Evolutionary conservation across 108 stramenopile genomes (phyloP).

Genomic region (Mediolabrus comicus): DNA sequence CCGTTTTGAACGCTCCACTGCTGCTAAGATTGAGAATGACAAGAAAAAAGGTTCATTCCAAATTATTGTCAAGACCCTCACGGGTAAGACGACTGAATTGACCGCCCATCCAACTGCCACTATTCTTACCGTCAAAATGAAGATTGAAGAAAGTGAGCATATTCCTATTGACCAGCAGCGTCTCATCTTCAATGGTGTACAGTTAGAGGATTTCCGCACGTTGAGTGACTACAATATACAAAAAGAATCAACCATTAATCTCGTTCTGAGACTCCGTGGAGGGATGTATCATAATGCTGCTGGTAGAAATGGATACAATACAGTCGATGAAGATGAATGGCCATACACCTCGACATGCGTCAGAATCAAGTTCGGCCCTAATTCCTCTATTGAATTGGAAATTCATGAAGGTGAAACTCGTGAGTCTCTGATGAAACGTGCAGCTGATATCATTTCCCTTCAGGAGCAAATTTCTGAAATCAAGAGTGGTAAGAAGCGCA

Average conservation of each 20-base stretch:
- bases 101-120: conserved; percentile 13
- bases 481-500: background rate
- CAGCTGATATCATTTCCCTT: background rate
- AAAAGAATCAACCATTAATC: conserved; percentile 65
- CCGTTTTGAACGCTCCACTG: background rate
- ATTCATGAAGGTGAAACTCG: background rate
- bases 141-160: background rate
- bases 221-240: conserved; percentile 83
- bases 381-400: background rate
- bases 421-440: background rate
- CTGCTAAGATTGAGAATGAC: background rate
- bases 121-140: conserved; percentile 15
- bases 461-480: background rate
- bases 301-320: background rate
- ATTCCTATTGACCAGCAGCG: conserved; percentile 51
- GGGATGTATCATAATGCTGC: conserved; percentile 43
- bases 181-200: conserved; percentile 79
- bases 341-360: background rate
- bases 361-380: background rate
- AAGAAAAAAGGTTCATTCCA: background rate
- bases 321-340: too few relatives aligned
- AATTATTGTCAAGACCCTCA: conserved; percentile 3
- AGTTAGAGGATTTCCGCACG: conserved; percentile 79
- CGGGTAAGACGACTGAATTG: background rate
- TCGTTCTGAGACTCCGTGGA: conserved; percentile 58